Base-by-base conservation (phyloP, 148 eudicot species). In the Heliosperma pusillum region DNA sequence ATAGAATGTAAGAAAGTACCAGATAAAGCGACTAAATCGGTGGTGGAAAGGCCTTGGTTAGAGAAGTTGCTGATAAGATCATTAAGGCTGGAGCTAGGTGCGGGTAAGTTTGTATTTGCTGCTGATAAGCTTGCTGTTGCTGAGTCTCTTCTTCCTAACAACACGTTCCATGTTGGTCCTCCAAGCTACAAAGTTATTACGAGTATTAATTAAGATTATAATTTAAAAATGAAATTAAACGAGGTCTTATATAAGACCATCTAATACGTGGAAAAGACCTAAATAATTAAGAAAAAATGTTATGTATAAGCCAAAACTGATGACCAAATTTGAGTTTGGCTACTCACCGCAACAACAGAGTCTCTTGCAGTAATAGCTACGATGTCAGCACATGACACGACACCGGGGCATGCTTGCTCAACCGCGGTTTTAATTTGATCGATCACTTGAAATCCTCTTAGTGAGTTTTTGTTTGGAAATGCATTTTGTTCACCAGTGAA, bases 361-460 rank as follows among this genome's bases (percentile, higher is more conserved):
- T 86, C 89, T 10, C 87, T 77, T 15, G 87, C 87, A 4, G 89
- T 74, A 9, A 86, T 80, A 12, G 89, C 84, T 50, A 84, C 19
- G 5, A 86, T 84, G 60, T 86, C 89, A 1, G 89, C 89, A 21
- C 89, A 86, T 4, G 89, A 86, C 60, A 86, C 87, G 0, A 84
- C 77, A 6, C 85, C 83, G 0, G 87, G 85, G 19, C 88, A 86
- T 3, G 3, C 77, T 26, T 74, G 66, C 69, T 86, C 88, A 0
- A 86, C 74, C 3, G 55, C 63, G 17, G 79, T 19, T 74, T 86
- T 86, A 19, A 81, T 82, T 17, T 77, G 68, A 17, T 86, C 86
- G 15, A 86, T 82, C 50, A 86, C 88, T 10, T 79, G 74, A 13
- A 33, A 86, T 7, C 86, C 88, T 72, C 89, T 77, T 0, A 78